Percentiles rank a stretch among this genome's conserved stretches.
phyloP scores from a whole-genome alignment of 139 green algal genomes.

The Picochlorum sp. region DNA sequence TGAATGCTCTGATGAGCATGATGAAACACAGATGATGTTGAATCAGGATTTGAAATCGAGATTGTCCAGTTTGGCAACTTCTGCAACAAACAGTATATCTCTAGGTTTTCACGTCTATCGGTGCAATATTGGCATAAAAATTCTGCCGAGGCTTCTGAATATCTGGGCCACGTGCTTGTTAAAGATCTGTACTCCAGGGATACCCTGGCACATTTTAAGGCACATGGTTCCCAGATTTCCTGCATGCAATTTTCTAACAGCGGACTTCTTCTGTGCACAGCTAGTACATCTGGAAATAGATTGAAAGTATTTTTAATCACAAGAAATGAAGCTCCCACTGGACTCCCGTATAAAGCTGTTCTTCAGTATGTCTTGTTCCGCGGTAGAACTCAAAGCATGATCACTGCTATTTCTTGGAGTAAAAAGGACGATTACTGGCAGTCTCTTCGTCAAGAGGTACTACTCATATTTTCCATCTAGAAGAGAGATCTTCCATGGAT shows the following conservation, averaged over 20 bases:
- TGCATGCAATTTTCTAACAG: not conserved
- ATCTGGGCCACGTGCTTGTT: not conserved
- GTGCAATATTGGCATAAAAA: not conserved
- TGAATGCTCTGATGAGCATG: too few relatives aligned
- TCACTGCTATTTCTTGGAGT: not conserved
- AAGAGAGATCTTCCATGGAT: not conserved
- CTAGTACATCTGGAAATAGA: not conserved
- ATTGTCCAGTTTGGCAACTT: too few relatives aligned
- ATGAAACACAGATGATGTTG: too few relatives aligned
- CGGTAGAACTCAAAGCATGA: not conserved
- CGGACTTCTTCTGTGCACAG: not conserved
- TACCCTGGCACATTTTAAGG: not conserved
- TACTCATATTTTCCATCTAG: not conserved
- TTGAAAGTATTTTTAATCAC: not conserved
- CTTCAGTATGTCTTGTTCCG: not conserved
- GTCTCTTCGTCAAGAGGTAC: constrained; percentile 1
- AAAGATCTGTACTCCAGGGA: not conserved
- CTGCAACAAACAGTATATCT: too few relatives aligned
- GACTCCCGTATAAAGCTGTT: not conserved
- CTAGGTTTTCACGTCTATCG: not conserved
- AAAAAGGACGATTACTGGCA: not conserved
- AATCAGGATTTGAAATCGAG: too few relatives aligned
- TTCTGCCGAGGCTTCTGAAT: not conserved
- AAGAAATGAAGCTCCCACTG: not conserved
- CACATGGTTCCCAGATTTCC: not conserved